Conservation (phyloP, 73 alveolate species). For the Stentor roeselii region DNA sequence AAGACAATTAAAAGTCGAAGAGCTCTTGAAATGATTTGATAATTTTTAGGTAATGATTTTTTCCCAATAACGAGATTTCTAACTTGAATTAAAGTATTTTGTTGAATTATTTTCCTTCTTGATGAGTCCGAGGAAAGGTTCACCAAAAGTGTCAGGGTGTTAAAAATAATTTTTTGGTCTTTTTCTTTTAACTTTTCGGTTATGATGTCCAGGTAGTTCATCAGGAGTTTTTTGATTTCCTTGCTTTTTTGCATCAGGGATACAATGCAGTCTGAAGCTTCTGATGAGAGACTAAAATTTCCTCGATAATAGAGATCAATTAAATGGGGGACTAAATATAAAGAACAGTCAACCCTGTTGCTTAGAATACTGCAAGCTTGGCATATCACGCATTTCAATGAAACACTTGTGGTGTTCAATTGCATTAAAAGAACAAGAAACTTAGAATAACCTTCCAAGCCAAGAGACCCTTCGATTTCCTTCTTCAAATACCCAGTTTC, state of each 20-base stretch:
- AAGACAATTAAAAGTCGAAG: not conserved
- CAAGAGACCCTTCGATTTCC: conserved; percentile 19
- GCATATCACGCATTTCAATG: not conserved
- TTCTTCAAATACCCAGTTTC: conserved; percentile 47
- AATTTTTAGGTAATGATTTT: too few relatives aligned
- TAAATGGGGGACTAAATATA: not conserved
- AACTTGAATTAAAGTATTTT: not conserved
- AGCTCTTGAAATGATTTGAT: too few relatives aligned
- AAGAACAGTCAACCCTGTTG: not conserved
- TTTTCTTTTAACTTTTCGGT: not conserved
- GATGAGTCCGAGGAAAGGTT: not conserved
- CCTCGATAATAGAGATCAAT: not conserved
- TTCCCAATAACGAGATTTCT: not conserved
- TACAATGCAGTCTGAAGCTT: conserved; percentile 4
- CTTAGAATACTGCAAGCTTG: not conserved
- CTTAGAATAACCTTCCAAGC: not conserved
- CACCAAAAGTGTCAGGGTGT: not conserved
- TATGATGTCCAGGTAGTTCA: not conserved
- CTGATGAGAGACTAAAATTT: not conserved
- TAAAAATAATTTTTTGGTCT: not conserved
- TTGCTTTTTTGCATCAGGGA: not conserved
- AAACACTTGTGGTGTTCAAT: not conserved
- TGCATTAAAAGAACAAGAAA: not conserved
- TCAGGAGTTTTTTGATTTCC: not conserved
- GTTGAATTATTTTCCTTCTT: not conserved